Evolutionary conservation across 331 rosid species (phyloP).

Genomic region (Quercus lobata): DNA sequence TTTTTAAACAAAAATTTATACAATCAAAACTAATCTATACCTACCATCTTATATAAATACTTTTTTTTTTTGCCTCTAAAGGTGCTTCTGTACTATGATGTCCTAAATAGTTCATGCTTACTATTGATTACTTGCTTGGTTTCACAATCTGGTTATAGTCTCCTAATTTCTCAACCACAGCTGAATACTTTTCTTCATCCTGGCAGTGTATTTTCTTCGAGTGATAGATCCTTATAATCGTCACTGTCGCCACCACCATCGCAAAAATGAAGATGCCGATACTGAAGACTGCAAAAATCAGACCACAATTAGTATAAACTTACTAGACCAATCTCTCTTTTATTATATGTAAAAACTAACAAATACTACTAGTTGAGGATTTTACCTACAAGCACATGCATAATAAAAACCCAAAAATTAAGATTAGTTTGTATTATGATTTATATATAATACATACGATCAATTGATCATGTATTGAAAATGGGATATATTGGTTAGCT

Average conservation of each 20-base stretch:
- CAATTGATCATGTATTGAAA: too few species aligned
- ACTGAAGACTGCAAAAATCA: constrained; percentile 36
- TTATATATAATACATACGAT: too few species aligned
- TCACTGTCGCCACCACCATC: constrained; percentile 22
- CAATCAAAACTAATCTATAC: too few species aligned
- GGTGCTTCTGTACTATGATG: neutral
- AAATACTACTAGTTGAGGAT: neutral
- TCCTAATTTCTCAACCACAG: constrained; percentile 19
- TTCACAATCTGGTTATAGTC: constrained; percentile 4
- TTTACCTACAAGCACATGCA: too few species aligned
- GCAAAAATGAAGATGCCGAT: constrained; percentile 25
- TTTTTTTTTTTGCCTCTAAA: too few species aligned
- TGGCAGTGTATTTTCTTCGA: constrained; percentile 1
- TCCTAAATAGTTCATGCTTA: neutral
- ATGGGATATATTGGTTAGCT: too few species aligned
- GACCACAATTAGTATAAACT: constrained; percentile 1
- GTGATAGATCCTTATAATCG: constrained; percentile 22
- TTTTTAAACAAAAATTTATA: too few species aligned
- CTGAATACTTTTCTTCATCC: constrained; percentile 8
- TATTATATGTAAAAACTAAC: neutral
- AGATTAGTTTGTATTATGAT: too few species aligned
- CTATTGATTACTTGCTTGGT: neutral
- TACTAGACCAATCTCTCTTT: neutral
- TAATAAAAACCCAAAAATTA: too few species aligned
- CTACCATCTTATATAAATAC: too few species aligned